A percentile compares a stretch with the other conserved stretches of the same genome.
Evolutionary conservation across 2,329 filamentous ascomycete genomes (phyloP).

Genomic region (Lasiodiplodia theobromae): DNA sequence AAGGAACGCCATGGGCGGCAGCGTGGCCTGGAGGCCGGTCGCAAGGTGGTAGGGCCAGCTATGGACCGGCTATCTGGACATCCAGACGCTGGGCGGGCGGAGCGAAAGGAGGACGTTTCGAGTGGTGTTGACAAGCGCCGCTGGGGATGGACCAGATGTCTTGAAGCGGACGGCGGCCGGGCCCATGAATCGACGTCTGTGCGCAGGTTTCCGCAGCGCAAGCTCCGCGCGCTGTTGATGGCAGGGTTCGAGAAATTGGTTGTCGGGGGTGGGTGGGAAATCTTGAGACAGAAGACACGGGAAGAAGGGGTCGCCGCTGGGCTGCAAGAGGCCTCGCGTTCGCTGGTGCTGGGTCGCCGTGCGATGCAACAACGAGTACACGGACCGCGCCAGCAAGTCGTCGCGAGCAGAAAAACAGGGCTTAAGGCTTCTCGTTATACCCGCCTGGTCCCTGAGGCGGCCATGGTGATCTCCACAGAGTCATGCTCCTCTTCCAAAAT

Average conservation of each 20-base stretch:
- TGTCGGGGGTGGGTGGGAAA: constrained; percentile 21
- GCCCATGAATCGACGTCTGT: constrained; percentile 25
- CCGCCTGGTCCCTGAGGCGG: constrained; percentile 25
- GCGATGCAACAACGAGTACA: constrained; percentile 13
- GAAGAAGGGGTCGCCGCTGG: constrained; percentile 22
- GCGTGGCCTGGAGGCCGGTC: constrained; percentile 19
- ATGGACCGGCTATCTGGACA: constrained; percentile 26
- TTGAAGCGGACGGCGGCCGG: constrained; percentile 24
- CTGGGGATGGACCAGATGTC: constrained; percentile 29
- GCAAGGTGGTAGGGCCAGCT: constrained; percentile 25
- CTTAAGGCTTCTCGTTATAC: constrained; percentile 15
- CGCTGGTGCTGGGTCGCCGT: constrained; percentile 7
- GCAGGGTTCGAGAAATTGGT: constrained; percentile 17
- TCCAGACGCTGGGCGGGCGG: constrained; percentile 28
- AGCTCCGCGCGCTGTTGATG: not conserved
- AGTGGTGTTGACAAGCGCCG: constrained; percentile 7
- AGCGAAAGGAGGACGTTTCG: constrained; percentile 21
- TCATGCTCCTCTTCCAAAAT: constrained; percentile 14
- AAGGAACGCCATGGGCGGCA: constrained; percentile 57
- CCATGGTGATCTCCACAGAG: constrained; percentile 24
- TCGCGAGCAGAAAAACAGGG: not conserved
- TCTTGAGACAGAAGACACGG: constrained; percentile 25
- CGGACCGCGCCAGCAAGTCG: not conserved
- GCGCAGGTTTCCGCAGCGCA: constrained; percentile 22
- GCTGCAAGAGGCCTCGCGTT: constrained; percentile 19